Base-by-base conservation (phyloP, 2,329 filamentous ascomycete species). In the Botryosphaeria dothidea region DNA sequence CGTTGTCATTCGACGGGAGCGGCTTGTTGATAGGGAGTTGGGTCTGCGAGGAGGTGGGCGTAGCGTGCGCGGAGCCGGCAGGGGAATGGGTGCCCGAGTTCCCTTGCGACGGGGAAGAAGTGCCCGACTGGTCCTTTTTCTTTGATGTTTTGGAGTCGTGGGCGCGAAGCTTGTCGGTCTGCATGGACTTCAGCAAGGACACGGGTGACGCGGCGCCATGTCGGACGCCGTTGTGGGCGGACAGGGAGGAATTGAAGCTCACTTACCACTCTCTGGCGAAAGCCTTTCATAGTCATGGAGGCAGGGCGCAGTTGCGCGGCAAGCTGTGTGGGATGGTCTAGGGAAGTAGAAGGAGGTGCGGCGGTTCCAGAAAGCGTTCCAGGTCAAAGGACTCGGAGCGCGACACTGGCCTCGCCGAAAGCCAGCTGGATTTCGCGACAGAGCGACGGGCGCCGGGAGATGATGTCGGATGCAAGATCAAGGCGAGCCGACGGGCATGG, bases 231-330 rank as follows among this genome's bases (percentile, higher is more conserved):
- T 64, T 41, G 46, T 41, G 49, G 27, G 41, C 25, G 2, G 27
- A 8, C n/a, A 41, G 41, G n/a, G 56, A 61, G 63, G 61, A 51
- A 65, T 61, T 65, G 58, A 62, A 67, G 67, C 62, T 67, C 69
- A 88, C 92, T 86, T 88, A 97, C 93, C 85, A 97, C 93, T 90
- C 92, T 92, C 85, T 96, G 92, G 82, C 93, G 91, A 82, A 98
- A 96, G 79, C 92, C 91, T 85, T 97, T 97, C 94, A 98, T 97
- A 81, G 86, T 91, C 56, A 60, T 81, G 80, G 80, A 70, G 70
- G 69, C 68, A 67, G 25, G 3, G 74, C 74, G 72, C 71, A 67
- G 67, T 67, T 57, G 51, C 51, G 62, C 62, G 29, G 38, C 19
- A n/a, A 43, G 51, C 45, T 66, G 66, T 68, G 68, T 66, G 68